Conservation (phyloP, 2,329 filamentous ascomycete genomes). For the Paraconiothyrium brasiliense region DNA sequence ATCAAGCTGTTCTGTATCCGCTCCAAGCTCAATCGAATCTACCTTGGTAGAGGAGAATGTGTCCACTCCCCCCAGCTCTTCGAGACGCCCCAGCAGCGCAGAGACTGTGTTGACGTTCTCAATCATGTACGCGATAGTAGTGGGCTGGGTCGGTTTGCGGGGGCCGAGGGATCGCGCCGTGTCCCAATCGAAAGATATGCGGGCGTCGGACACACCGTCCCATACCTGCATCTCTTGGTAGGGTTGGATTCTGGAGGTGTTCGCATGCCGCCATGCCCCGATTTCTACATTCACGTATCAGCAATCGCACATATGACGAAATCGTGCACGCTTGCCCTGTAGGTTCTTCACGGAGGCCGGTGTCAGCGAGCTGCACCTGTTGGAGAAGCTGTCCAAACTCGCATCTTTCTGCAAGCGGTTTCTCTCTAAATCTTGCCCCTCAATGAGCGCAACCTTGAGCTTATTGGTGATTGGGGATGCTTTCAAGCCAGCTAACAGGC, state of each 20-base stretch:
- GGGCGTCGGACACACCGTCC: slow-evolving; percentile 89
- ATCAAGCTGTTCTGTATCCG: slow-evolving; percentile 72
- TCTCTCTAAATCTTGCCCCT: slow-evolving; percentile 84
- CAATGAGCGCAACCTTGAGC: slow-evolving; percentile 86
- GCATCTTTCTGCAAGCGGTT: slow-evolving; percentile 71
- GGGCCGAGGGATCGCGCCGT: slow-evolving; percentile 49
- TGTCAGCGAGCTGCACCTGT: slow-evolving; percentile 94
- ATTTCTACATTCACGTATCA: slow-evolving; percentile 59
- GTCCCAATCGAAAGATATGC: slow-evolving; percentile 87
- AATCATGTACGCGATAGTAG: slow-evolving; percentile 91
- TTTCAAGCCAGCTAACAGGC: slow-evolving; percentile 58
- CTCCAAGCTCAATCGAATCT: slow-evolving; percentile 79
- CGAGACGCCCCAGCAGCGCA: slow-evolving; percentile 76
- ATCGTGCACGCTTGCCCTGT: slow-evolving; percentile 53
- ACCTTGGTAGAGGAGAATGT: slow-evolving; percentile 82
- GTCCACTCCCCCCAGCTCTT: slow-evolving; percentile 72
- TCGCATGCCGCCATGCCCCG: slow-evolving; percentile 84
- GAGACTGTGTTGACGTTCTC: slow-evolving; percentile 92
- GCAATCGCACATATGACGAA: not conserved
- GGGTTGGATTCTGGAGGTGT: slow-evolving; percentile 77
- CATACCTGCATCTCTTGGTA: slow-evolving; percentile 99
- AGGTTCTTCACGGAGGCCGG: slow-evolving; percentile 87
- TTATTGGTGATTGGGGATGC: slow-evolving; percentile 77
- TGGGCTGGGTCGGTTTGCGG: slow-evolving; percentile 54
- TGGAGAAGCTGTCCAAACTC: slow-evolving; percentile 78